A percentile compares a stretch with the other conserved stretches of the same genome.
These are phyloP conservation scores for Fusarium sp. DNA, from an alignment of 2,329 filamentous ascomycete genomes.

Conservation along the genomic window DNA sequence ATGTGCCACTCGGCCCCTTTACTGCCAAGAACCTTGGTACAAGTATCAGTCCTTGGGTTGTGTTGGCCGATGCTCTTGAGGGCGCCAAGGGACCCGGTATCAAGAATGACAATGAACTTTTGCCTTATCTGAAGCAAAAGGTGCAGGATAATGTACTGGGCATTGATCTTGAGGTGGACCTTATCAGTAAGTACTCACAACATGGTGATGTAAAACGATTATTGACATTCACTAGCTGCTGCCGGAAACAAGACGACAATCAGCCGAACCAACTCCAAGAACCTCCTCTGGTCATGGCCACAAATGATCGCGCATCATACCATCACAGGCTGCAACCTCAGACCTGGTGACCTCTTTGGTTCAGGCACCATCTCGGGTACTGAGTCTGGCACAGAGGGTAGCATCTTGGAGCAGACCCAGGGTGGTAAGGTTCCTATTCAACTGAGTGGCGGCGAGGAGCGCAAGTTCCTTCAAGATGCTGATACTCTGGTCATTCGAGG, in stretches of 20 bases:
- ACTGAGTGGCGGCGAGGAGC: constrained; percentile 72
- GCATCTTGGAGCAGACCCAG: constrained; percentile 77
- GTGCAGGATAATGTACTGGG: constrained; percentile 48
- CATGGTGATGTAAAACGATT: accelerated
- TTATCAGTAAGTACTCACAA: constrained; percentile 47
- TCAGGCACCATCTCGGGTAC: constrained; percentile 80
- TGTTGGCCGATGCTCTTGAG: constrained; percentile 67
- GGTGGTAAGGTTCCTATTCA: constrained; percentile 73
- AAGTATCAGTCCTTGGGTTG: constrained; percentile 70
- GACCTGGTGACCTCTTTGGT: constrained; percentile 79
- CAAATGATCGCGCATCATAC: constrained; percentile 89
- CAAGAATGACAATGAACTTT: constrained; percentile 49
- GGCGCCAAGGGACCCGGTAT: constrained; percentile 37
- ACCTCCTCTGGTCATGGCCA: constrained; percentile 81
- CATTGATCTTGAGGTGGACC: constrained; percentile 52
- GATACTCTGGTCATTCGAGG: constrained; percentile 76
- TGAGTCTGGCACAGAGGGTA: constrained; percentile 71
- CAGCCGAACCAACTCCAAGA: constrained; percentile 48
- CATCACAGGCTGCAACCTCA: constrained; percentile 79
- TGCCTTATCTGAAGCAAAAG: constrained; percentile 66
- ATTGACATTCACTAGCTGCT: constrained; percentile 41
- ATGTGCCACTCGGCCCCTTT: constrained; percentile 70
- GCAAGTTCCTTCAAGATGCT: constrained; percentile 79
- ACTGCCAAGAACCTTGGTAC: constrained; percentile 72
- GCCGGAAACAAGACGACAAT: constrained; percentile 48